A percentile compares a stretch with the other conserved stretches of the same genome.
phyloP scores from a whole-genome alignment of 2,329 filamentous ascomycete genomes.

The Fusarium pseudocircinatum region DNA sequence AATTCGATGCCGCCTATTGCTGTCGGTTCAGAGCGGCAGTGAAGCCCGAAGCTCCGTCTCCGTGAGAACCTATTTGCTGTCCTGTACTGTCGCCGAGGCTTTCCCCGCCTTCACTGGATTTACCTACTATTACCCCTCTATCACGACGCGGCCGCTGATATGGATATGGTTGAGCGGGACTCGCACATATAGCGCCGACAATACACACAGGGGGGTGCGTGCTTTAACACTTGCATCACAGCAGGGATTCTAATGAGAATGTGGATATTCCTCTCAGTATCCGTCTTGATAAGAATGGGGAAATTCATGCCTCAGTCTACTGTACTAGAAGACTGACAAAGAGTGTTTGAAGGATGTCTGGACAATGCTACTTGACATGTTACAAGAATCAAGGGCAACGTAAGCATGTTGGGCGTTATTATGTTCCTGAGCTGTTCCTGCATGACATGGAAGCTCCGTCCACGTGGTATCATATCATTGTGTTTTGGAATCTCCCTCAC shows the following conservation, averaged over 20 bases:
- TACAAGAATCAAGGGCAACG: conserved; percentile 1
- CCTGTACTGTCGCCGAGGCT: conserved; percentile 19
- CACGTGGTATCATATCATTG: conserved; percentile 38
- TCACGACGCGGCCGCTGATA: conserved; percentile 1
- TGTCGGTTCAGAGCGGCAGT: conserved; percentile 21
- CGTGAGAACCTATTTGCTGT: conserved; percentile 24
- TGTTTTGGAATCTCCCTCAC: conserved; percentile 13
- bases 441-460: conserved; percentile 29
- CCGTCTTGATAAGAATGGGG: conserved; percentile 25
- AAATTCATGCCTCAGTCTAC: conserved; percentile 18
- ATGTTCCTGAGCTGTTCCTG: conserved; percentile 38
- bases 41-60: conserved; percentile 26
- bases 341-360: conserved; percentile 2
- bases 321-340: neutral
- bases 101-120: conserved; percentile 36
- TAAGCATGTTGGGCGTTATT: conserved; percentile 6
- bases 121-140: conserved; percentile 20
- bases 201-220: conserved; percentile 35
- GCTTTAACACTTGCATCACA: neutral
- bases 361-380: neutral
- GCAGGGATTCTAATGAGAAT: conserved; percentile 21
- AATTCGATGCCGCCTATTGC: conserved; percentile 9
- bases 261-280: conserved; percentile 8
- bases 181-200: conserved; percentile 3
- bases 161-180: conserved; percentile 17